These are phyloP conservation scores for Rhodamnia argentea DNA, from an alignment of 345 rosid species.

Conservation along the genomic window DNA sequence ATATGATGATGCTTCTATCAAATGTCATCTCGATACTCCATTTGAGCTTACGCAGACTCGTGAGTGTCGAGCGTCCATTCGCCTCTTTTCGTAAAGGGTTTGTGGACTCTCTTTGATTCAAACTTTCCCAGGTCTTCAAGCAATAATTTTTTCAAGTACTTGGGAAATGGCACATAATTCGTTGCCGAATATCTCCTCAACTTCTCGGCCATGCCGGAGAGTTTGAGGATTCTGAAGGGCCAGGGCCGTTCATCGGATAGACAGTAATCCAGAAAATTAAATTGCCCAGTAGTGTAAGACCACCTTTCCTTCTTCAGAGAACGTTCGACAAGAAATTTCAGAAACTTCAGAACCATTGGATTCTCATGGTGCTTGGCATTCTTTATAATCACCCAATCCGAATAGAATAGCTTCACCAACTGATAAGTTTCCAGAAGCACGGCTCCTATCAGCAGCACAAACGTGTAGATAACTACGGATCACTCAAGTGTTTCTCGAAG, in stretches of 20 bases:
- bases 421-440: not conserved
- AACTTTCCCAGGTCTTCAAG: not conserved
- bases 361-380: not conserved
- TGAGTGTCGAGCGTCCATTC: not conserved
- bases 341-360: not conserved
- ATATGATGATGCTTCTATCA: slow-evolving; percentile 7
- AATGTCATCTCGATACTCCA: slow-evolving; percentile 11
- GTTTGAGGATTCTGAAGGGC: not conserved
- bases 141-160: not conserved
- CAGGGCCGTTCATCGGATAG: not conserved
- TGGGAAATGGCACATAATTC: not conserved
- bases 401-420: not conserved
- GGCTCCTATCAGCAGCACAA: not conserved
- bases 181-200: not conserved
- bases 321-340: not conserved
- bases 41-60: not conserved
- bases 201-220: not conserved
- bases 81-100: slow-evolving; percentile 1
- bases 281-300: not conserved
- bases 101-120: not conserved
- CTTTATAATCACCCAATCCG: not conserved
- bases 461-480: not conserved
- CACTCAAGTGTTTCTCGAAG: not conserved
- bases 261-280: not conserved
- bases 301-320: not conserved